Evolutionary conservation across 148 eudicot species (phyloP), one percentile per base, ranked within the genome.

Genomic region (Heliosperma pusillum): DNA sequence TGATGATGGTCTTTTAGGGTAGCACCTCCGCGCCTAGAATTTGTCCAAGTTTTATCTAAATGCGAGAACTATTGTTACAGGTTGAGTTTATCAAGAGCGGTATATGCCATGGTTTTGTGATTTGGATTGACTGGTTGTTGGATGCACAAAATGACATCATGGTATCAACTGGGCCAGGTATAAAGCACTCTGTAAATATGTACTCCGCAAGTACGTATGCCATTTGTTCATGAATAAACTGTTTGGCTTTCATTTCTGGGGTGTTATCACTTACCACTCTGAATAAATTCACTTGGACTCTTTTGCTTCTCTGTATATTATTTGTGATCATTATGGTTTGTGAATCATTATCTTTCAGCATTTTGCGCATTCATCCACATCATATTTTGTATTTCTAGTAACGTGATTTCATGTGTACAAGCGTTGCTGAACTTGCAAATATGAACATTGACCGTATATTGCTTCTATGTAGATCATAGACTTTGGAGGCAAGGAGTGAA

Each of bases 101-200:
- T 45, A 81, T 73, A 59, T 93, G 97, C 84, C 95, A 93, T 82
- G 98, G 95, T 22, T 88, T 91, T 78, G 97, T 82, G 40, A 83
- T 93, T 77, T 93, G 98, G 98, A 93, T 93, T 66, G 97, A 93
- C 80, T 93, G 97, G 97, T 86, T 91, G 56, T 73, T 89, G 88
- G 88, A 88, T 69, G 67, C 72, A 5, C 86, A 86, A 24, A 79
- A 79, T 40, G 68, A 87, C 47, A 84, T 78, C 33, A 58, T 83
- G 66, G 76, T 91, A 26, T 85, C 97, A 69, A 86, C 89, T 4
- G 98, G 95, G 57, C 97, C 97, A 80, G 98, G 98, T 90, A 85
- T n/a, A 4, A 24, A n/a, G n/a, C 40, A 0, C 26, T 24, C 59
- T 12, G 13, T 40, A 2, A 17, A 55, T 27, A 4, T 45, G 20